Conservation (phyloP, 306 rosid species). For the Lagenaria siceraria region DNA sequence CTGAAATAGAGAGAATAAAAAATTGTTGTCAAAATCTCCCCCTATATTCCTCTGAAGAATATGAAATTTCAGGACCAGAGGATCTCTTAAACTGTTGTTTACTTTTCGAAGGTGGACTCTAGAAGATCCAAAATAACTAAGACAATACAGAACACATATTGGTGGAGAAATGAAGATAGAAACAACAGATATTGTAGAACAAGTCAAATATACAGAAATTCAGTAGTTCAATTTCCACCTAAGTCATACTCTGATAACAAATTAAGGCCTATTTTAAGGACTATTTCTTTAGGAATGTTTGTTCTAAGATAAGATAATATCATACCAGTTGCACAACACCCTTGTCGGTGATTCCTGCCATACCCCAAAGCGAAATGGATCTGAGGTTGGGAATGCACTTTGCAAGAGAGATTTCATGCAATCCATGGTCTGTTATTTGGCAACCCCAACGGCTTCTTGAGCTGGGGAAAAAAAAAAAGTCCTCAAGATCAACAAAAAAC, state of each 20-base stretch:
- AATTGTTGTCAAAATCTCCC: not conserved
- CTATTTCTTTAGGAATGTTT: not conserved
- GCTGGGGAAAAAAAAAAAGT: constrained; percentile 29
- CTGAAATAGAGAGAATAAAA: not conserved
- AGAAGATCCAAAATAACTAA: not conserved
- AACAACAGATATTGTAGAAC: not conserved
- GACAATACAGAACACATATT: not conserved
- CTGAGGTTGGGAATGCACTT: constrained; percentile 59
- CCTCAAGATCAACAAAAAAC: not conserved
- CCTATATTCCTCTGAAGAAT: not conserved
- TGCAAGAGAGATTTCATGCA: constrained; percentile 49
- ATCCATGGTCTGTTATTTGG: constrained; percentile 69
- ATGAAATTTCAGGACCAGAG: not conserved
- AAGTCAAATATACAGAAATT: not conserved
- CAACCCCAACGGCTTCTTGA: constrained; percentile 88
- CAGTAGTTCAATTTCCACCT: not conserved
- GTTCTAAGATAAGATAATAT: not conserved
- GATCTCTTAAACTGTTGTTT: not conserved
- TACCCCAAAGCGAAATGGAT: constrained; percentile 86
- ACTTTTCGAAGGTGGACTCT: not conserved
- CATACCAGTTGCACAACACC: constrained; percentile 82
- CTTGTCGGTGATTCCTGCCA: constrained; percentile 81
- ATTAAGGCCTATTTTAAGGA: too few species aligned
- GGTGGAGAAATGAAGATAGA: not conserved
- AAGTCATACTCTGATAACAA: not conserved